Evolutionary conservation across 2,329 filamentous ascomycete genomes (phyloP), one percentile per base, ranked within the genome.

Genomic region (Fusarium clavum): DNA sequence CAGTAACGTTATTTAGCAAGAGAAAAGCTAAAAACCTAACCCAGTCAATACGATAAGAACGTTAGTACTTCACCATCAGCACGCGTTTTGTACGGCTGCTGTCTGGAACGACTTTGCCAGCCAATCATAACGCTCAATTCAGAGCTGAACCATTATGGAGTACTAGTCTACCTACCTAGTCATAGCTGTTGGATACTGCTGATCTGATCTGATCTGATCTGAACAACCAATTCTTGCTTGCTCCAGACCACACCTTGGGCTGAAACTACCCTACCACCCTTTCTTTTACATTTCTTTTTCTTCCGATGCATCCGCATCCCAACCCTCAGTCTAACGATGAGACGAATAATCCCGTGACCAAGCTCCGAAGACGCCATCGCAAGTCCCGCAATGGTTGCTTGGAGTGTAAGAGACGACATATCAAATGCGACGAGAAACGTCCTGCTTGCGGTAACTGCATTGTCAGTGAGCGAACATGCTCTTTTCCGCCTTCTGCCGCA

Each of bases 341-440:
- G 38, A 54, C 48, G 45, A 69, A 64, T 25, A 61, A 61, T 49
- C 57, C 67, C 30, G 64, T 55, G 24, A 58, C 73, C 58, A 80
- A 81, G 67, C 75, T 77, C 16, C 77, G 80, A 20, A 78, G 80
- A 38, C 75, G 79, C 7, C 80, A 82, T 71, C 77, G 78, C 47
- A 82, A 82, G 65, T 82, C 80, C n/a, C 75, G 80, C 22, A 81
- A 80, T 51, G 80, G 81, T 30, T 82, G 81, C 65, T 76, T 67
- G 59, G 80, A 81, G 66, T 82, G 81, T 73, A 82, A 82, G 72
- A 67, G 79, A 18, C 76, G 81, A 3, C 81, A 82, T 46, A 81
- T 82, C 57, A 81, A 81, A 38, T 84, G 82, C 73, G 82, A 84
- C 57, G 81, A 84, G 71, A 77, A 67, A 10, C 78, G 77, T 6